These are phyloP conservation scores for Monosporozyma aquatica DNA, from an alignment of 805 yeast genomes.

Conservation along the genomic window DNA sequence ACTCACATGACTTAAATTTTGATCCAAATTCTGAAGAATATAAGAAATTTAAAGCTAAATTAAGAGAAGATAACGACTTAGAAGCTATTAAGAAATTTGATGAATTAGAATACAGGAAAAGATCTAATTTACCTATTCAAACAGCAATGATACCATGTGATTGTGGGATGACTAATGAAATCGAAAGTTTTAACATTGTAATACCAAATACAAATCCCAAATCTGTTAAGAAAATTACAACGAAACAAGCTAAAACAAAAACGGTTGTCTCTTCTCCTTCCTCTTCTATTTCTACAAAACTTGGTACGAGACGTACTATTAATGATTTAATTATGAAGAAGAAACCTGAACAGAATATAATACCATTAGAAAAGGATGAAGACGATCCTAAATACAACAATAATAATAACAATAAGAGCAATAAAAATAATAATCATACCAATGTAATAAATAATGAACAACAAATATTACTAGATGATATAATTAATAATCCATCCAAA, in stretches of 20 bases:
- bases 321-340: not conserved
- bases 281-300: not conserved
- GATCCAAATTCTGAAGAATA: conserved; percentile 30
- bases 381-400: no score
- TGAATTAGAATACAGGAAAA: conserved; percentile 29
- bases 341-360: no score
- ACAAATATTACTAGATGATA: not conserved
- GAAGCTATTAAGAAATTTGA: conserved; percentile 30
- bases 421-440: no score
- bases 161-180: conserved; percentile 32
- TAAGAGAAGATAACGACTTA: conserved; percentile 23
- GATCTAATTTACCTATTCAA: conserved; percentile 27
- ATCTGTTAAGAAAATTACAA: not conserved
- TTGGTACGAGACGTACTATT: not conserved
- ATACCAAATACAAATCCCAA: conserved; percentile 16
- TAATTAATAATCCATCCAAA: not conserved
- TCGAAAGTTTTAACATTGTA: conserved; percentile 28
- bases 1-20: conserved; percentile 42
- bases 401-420: no score
- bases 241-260: not conserved
- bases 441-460: no score
- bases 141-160: conserved; percentile 30
- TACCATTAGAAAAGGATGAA: no score
- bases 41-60: conserved; percentile 26
- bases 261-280: not conserved